Percentiles rank a stretch among this genome's conserved stretches.
Evolutionary conservation across 116 monocot genomes (phyloP).

Genomic region (Phalaenopsis hybrid): DNA sequence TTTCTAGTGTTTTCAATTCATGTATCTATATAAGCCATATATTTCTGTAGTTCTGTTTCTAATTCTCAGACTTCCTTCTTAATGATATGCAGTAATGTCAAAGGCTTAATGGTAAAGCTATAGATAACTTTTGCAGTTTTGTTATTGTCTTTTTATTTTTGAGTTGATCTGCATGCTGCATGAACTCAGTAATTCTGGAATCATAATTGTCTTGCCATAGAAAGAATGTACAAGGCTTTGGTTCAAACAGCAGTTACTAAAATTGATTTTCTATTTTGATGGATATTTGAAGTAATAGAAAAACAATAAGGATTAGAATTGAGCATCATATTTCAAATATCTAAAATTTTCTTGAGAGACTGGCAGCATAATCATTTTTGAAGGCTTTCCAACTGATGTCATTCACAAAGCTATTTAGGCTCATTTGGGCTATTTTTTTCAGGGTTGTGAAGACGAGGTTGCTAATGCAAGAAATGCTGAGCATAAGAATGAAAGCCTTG

Average conservation of each 20-base stretch:
- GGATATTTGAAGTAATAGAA: background rate
- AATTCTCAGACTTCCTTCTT: background rate
- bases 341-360: background rate
- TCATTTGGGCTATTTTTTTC: conserved; percentile 7
- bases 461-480: conserved; percentile 41
- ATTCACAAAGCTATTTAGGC: background rate
- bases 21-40: too few species aligned
- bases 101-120: background rate
- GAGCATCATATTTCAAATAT: background rate
- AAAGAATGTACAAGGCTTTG: background rate
- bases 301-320: background rate
- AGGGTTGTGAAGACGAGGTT: conserved; percentile 92
- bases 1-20: background rate
- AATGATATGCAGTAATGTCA: background rate
- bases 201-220: background rate
- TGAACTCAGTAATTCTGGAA: too few species aligned
- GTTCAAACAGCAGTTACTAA: background rate
- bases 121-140: background rate
- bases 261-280: background rate
- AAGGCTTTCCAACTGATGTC: background rate
- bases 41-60: background rate
- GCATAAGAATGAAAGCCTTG: conserved; percentile 60
- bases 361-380: background rate
- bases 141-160: too few species aligned
- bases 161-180: too few species aligned